Evolutionary conservation across 1,139 yeast genomes (phyloP).

Genomic region (Taphrina communis): DNA sequence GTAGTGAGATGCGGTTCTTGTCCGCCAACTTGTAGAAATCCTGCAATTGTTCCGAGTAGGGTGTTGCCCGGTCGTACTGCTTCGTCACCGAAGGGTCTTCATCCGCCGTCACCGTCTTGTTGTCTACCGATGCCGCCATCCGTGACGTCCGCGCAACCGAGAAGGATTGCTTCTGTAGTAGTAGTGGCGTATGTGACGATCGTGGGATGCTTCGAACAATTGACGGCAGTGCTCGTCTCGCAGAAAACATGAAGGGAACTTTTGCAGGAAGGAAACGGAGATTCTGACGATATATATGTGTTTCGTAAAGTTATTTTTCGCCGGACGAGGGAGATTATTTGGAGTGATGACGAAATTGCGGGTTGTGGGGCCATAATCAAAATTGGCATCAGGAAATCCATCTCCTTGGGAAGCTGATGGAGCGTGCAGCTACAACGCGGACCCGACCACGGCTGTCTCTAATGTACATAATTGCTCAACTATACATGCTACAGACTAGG

Average conservation of each 20-base stretch:
- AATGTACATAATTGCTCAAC: too few relatives aligned
- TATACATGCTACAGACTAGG: too few relatives aligned
- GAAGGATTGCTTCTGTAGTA: not conserved
- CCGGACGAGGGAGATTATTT: not conserved
- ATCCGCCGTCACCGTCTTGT: conserved; percentile 15
- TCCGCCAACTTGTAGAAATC: conserved; percentile 37
- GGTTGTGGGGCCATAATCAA: conserved; percentile 7
- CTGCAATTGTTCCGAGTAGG: conserved; percentile 23
- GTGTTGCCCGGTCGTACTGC: conserved; percentile 37
- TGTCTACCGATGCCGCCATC: conserved; percentile 20
- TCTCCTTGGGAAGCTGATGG: too few relatives aligned
- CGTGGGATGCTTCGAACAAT: not conserved
- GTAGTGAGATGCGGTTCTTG: conserved; percentile 31
- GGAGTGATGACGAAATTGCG: conserved; percentile 5
- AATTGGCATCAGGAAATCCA: not conserved
- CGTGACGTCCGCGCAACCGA: not conserved
- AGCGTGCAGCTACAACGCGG: too few relatives aligned
- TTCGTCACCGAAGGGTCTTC: conserved; percentile 37
- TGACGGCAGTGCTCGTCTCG: conserved; percentile 5
- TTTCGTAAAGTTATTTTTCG: not conserved
- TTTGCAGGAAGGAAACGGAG: too few relatives aligned
- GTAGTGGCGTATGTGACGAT: not conserved
- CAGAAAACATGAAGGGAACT: not conserved
- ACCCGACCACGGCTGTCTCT: too few relatives aligned
- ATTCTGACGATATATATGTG: not conserved